Evolutionary conservation across 441 rosid genomes (phyloP), one percentile per base, ranked within the genome.

Genomic region (Dalechampia spathulata): DNA sequence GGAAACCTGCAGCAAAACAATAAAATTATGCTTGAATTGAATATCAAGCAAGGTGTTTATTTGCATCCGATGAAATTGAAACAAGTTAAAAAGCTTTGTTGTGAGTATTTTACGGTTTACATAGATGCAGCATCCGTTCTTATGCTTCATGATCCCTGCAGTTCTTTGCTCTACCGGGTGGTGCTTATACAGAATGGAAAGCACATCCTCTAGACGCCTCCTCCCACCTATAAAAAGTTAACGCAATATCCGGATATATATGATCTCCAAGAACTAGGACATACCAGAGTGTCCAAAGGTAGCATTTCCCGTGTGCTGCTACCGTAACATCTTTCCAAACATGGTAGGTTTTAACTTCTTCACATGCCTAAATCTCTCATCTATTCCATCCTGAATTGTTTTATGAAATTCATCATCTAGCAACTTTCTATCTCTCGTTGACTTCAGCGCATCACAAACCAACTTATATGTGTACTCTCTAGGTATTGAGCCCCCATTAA

Each of bases 401-500:
- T 62, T 62, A 66, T 65, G 87, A 25, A 77, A 50, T 53, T 54
- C 61, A 17, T 61, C 72, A 57, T 78, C 78, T 16, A 78, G 61
- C 63, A 73, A 63, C 46, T 25, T 41, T 12, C 28, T 54, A 34
- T 67, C 49, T 45, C 79, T 81, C 12, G 52, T 69, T 5, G 78
- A 70, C 50, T 49, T 57, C 55, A 87, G 25, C 10, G 72, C 78
- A 66, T 82, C 82, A 62, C 76, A 71, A 57, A 87, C 84, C 59
- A 85, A 60, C 64, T 75, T 77, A 70, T 78, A 83, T 1, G 88
- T 83, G 53, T 80, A 82, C 68, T 80, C 96, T 61, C 94, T 75
- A 26, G 85, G 94, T 57, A 80, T 59, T 0, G 82, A 79, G 17
- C 95, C 89, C 2, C 75, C 74, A 48, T 79, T 82, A 57, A 83